Evolutionary conservation across 2,329 filamentous ascomycete genomes (phyloP).

Genomic region (Sodiomyces alkalinus): DNA sequence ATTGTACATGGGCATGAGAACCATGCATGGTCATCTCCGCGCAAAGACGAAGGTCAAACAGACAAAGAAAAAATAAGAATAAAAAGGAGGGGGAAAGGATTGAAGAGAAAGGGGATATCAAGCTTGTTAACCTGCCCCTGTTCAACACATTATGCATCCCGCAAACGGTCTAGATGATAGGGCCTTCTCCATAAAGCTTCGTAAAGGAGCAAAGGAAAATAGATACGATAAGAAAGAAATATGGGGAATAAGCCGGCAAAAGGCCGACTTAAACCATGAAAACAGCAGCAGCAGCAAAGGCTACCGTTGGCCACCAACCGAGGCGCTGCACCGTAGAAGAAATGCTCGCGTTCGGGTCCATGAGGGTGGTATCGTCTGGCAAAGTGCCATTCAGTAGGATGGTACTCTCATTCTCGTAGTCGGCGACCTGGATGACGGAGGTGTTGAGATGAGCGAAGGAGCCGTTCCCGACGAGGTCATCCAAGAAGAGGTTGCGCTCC

Average conservation of each 20-base stretch:
- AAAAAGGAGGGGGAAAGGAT: too few species aligned
- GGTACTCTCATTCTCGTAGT: slow-evolving; percentile 34
- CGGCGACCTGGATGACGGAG: slow-evolving; percentile 42
- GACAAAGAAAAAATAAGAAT: too few species aligned
- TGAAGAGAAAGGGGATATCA: too few species aligned
- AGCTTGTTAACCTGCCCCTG: too few species aligned
- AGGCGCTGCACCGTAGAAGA: slow-evolving; percentile 18
- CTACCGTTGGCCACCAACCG: slow-evolving; percentile 35
- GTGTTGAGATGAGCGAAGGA: slow-evolving; percentile 35
- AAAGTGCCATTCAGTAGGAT: slow-evolving; percentile 66
- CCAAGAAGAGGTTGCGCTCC: slow-evolving; percentile 31
- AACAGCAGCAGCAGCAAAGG: slow-evolving; percentile 27
- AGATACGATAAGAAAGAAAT: too few species aligned
- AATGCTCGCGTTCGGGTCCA: slow-evolving; percentile 20
- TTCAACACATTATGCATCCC: too few species aligned
- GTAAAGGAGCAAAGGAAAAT: too few species aligned
- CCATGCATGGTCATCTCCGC: too few species aligned
- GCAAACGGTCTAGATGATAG: too few species aligned
- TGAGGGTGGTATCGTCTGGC: slow-evolving; percentile 47
- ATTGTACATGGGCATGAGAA: too few species aligned
- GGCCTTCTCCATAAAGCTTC: too few species aligned
- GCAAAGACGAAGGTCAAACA: too few species aligned
- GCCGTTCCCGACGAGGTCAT: slow-evolving; percentile 50
- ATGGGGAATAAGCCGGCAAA: neutral
- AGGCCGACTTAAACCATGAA: slow-evolving; percentile 20